These are phyloP conservation scores for Anethum foeniculum DNA, from an alignment of 140 eudicot genomes.

Conservation along the genomic window DNA sequence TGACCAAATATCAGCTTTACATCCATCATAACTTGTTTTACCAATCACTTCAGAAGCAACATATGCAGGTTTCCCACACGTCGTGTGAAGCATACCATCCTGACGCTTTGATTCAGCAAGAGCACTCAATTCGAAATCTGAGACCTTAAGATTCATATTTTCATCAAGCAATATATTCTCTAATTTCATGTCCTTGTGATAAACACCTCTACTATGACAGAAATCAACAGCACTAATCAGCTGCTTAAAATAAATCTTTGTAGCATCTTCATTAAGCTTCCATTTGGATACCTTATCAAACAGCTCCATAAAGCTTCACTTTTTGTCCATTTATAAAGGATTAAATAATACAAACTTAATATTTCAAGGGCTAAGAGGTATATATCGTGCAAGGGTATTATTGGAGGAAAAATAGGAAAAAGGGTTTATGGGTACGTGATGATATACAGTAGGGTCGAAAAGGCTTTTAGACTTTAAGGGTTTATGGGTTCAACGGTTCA, in stretches of 20 bases:
- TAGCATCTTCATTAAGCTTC: constrained; percentile 29
- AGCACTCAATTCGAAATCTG: constrained; percentile 79
- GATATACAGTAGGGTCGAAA: no score
- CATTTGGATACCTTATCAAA: constrained; percentile 41
- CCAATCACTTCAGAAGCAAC: constrained; percentile 70
- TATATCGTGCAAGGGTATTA: no score
- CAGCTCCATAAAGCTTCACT: no score
- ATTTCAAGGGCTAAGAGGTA: no score
- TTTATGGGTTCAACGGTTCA: no score
- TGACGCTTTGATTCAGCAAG: constrained; percentile 46
- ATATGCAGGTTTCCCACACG: constrained; percentile 87
- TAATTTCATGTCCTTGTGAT: constrained; percentile 66
- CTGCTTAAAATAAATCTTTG: constrained; percentile 43
- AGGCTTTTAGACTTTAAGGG: no score
- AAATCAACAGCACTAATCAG: constrained; percentile 51
- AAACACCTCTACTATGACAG: constrained; percentile 73
- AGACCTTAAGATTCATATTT: constrained; percentile 54
- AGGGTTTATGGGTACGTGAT: no score
- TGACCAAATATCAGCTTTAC: constrained; percentile 68
- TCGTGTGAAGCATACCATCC: constrained; percentile 77
- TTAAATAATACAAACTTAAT: no score
- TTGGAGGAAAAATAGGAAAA: no score
- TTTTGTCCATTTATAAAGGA: no score
- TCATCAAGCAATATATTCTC: constrained; percentile 72
- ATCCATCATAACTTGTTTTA: constrained; percentile 64